phyloP scores from a whole-genome alignment of 495 filamentous ascomycete genomes.

The Aspergillus conjunctus region DNA sequence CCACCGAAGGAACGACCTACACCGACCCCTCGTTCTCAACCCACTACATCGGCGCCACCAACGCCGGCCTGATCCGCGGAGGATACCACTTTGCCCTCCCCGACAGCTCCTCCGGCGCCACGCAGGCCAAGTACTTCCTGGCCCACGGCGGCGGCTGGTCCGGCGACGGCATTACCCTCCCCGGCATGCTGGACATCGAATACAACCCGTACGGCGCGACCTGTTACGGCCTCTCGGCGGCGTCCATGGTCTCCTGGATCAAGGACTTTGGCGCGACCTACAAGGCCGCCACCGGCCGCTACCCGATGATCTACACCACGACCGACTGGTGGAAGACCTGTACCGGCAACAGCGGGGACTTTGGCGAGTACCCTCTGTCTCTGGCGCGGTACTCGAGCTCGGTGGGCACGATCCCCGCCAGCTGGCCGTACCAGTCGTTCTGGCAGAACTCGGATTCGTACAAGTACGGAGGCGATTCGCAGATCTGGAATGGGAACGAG shows the following conservation, averaged over 20 bases:
- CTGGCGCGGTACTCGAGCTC: constrained; percentile 52
- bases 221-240: constrained; percentile 51
- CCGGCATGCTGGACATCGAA: constrained; percentile 66
- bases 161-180: constrained; percentile 60
- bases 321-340: constrained; percentile 60
- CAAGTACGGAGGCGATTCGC: constrained; percentile 53
- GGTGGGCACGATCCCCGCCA: constrained; percentile 49
- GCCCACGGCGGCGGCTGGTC: constrained; percentile 61
- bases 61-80: constrained; percentile 57
- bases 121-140: constrained; percentile 58
- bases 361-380: constrained; percentile 51
- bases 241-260: constrained; percentile 59
- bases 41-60: constrained; percentile 57
- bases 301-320: constrained; percentile 60
- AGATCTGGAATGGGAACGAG: constrained; percentile 52
- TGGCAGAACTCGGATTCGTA: constrained; percentile 55
- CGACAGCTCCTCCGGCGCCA: constrained; percentile 40
- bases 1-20: constrained; percentile 58
- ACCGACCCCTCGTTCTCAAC: constrained; percentile 50
- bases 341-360: constrained; percentile 54
- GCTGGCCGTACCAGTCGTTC: constrained; percentile 59
- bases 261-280: constrained; percentile 57
- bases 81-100: constrained; percentile 64
- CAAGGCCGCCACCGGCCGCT: constrained; percentile 45
- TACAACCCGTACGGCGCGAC: constrained; percentile 36